Base-by-base conservation (phyloP, 495 filamentous ascomycete genomes). In the Glutinoglossum americanum region DNA sequence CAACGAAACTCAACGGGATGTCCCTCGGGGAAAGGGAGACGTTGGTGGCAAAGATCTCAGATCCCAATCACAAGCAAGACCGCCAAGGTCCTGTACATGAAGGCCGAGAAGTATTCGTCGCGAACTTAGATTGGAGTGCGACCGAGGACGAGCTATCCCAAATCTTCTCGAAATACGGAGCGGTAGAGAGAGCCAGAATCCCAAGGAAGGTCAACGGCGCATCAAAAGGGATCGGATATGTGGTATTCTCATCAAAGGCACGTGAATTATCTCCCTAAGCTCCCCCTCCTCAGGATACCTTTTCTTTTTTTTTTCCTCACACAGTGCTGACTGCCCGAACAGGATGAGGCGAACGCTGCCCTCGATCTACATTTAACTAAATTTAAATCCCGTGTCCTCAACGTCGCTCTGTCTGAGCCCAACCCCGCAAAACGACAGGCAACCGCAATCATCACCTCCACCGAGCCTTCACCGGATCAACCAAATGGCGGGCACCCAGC, bases 81-180 rank as follows among this genome's bases (percentile, higher is more conserved):
- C 82, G 92, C n/a, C 73, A 80, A 35, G 87, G 88, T n/a, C 80
- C 92, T 27, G 76, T 86, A 56, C 70, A 82, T 21, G 90, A 96
- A 68, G 86, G 82, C 11, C 80, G 92, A 25, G 90, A 97, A 67
- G 61, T 98, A n/a, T 88, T 85, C 63, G 74, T 94, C 57, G 74
- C 74, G 37, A 87, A 90, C 59, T 64, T 96, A 13, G 76, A 87
- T 62, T 80, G 74, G 61, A 75, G 72, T 21, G 75, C 78, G 13
- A 76, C 65, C 0, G 85, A 89, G 61, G 66, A 77, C 1, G 85
- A 94, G 32, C 62, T 96, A 39, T 70, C 73, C 54, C 75, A 79
- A 1, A 63, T 84, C 2, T 94, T 96, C 60, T 67, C 73, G 25
- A 80, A 80, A 58, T 89, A 84, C 55, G 92, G 92, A 45, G 79